A percentile compares a stretch with the other conserved stretches of the same genome.
Conservation (phyloP, 495 filamentous ascomycete species). For the Pyrenopolyporus hunteri region DNA sequence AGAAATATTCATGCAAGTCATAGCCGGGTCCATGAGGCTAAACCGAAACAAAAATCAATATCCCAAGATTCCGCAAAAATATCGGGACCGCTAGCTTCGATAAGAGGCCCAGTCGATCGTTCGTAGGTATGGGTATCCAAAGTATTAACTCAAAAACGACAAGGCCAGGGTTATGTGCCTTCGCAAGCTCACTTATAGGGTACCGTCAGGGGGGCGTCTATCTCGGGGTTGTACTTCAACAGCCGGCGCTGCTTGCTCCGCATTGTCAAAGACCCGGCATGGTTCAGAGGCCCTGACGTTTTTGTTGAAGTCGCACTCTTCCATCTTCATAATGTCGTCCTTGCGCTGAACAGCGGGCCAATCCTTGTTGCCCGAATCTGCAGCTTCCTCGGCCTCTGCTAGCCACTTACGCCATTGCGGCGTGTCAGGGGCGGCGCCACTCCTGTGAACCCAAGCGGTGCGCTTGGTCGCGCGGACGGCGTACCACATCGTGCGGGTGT, state of each 20-base stretch:
- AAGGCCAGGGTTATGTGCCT: neutral
- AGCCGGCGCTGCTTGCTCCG: conserved; percentile 41
- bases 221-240: conserved; percentile 37
- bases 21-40: conserved; percentile 17
- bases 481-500: conserved; percentile 62
- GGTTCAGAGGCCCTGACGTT: neutral
- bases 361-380: conserved; percentile 33
- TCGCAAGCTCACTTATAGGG: conserved; percentile 21
- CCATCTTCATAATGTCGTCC: conserved; percentile 54
- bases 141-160: neutral
- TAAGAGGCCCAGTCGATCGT: too few species aligned
- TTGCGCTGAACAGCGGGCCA: conserved; percentile 60
- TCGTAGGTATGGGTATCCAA: conserved; percentile 25
- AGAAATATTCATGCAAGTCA: conserved; percentile 13
- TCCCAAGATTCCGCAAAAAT: neutral
- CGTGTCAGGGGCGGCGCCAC: conserved; percentile 56
- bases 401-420: conserved; percentile 60
- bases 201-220: conserved; percentile 17
- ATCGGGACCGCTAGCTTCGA: neutral
- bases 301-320: conserved; percentile 26
- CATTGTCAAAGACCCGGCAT: conserved; percentile 28
- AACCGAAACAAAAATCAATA: too few species aligned
- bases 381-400: conserved; percentile 51
- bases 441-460: conserved; percentile 55
- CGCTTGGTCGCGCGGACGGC: conserved; percentile 58